phyloP scores from a whole-genome alignment of 192 early-diverging fungal genomes.

The Coemansia reversa region DNA sequence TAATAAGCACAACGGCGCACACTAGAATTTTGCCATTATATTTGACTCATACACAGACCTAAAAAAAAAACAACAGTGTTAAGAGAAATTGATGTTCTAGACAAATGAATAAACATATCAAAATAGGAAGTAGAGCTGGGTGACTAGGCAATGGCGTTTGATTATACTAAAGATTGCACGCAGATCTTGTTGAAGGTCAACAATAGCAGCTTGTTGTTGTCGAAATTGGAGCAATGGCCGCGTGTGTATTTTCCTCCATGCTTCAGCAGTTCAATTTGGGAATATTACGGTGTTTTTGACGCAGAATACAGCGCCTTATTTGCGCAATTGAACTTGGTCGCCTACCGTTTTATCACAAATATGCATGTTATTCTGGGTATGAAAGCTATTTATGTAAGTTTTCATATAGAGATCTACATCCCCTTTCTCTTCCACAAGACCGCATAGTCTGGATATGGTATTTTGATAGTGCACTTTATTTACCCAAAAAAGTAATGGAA shows the following conservation, averaged over 20 bases:
- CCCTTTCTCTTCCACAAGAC: neutral
- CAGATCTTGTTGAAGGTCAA: neutral
- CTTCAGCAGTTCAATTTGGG: neutral
- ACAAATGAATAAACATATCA: neutral
- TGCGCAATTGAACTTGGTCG: neutral
- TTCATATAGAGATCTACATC: neutral
- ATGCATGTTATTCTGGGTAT: neutral
- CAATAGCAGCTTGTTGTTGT: neutral
- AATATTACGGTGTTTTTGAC: neutral
- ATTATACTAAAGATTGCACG: neutral
- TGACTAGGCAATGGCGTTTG: neutral
- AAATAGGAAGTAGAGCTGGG: neutral
- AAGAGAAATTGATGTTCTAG: neutral
- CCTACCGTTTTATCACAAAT: neutral
- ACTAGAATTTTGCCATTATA: neutral
- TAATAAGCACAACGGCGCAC: neutral
- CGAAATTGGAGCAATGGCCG: too few species aligned
- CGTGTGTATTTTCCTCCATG: neutral
- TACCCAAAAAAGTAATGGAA: neutral
- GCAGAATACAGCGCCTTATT: neutral
- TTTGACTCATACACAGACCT: neutral
- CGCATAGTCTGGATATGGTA: neutral
- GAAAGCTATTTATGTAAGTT: neutral
- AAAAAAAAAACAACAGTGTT: neutral
- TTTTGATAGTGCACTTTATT: neutral